Evolutionary conservation across 345 rosid species (phyloP).

Genomic region (Arabis hirsuta): DNA sequence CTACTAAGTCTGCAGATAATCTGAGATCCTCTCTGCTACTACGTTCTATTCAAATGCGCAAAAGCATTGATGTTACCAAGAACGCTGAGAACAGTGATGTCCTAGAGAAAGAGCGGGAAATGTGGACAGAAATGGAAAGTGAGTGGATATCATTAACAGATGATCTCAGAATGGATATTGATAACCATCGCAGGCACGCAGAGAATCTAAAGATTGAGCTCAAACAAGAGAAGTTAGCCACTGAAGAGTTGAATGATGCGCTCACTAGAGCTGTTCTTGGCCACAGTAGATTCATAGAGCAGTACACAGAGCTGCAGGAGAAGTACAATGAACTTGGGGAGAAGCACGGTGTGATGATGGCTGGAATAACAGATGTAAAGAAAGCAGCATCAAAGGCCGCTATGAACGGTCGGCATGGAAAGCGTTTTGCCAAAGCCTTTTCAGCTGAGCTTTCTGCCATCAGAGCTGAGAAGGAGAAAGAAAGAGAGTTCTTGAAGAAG

Average conservation of each 20-base stretch:
- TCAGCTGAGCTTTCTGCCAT: slow-evolving; percentile 77
- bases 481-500: slow-evolving; percentile 69
- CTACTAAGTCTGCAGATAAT: slow-evolving; percentile 61
- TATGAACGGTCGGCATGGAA: slow-evolving; percentile 64
- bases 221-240: slow-evolving; percentile 63
- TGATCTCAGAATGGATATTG: slow-evolving; percentile 84
- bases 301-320: slow-evolving; percentile 87
- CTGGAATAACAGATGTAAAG: slow-evolving; percentile 81
- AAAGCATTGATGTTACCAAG: slow-evolving; percentile 50
- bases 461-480: slow-evolving; percentile 84
- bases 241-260: slow-evolving; percentile 84
- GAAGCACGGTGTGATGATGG: slow-evolving; percentile 74
- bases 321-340: slow-evolving; percentile 68
- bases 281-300: slow-evolving; percentile 92
- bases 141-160: slow-evolving; percentile 96
- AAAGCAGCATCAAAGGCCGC: slow-evolving; percentile 89
- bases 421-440: slow-evolving; percentile 72
- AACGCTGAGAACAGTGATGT: slow-evolving; percentile 55
- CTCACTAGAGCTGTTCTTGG: slow-evolving; percentile 80
- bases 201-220: slow-evolving; percentile 78
- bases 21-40: slow-evolving; percentile 75
- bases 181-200: slow-evolving; percentile 63
- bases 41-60: slow-evolving; percentile 67
- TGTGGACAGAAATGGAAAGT: slow-evolving; percentile 97
- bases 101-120: slow-evolving; percentile 71